A percentile compares a stretch with the other conserved stretches of the same genome.
Conservation (phyloP, 2,329 filamentous ascomycete genomes). For the Aspergillus ruber region DNA sequence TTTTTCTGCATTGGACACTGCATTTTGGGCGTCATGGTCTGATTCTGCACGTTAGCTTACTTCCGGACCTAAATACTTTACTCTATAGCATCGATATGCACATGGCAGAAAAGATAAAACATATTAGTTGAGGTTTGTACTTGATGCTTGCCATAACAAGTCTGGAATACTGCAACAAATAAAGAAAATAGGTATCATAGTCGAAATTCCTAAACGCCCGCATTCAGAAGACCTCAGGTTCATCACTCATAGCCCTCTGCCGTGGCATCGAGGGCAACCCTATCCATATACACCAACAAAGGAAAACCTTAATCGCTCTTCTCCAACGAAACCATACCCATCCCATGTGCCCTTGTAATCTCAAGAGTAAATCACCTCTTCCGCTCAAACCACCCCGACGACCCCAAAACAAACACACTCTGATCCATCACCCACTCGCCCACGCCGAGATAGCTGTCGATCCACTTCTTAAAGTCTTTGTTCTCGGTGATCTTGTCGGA, state of each 20-base stretch:
- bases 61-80: background rate
- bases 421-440: slow-evolving; percentile 99
- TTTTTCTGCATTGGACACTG: background rate
- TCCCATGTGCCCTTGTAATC: too few relatives aligned
- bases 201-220: too few relatives aligned
- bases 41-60: background rate
- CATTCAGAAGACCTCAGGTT: too few relatives aligned
- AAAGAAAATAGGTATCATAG: background rate
- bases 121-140: background rate
- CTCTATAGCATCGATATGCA: background rate
- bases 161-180: background rate
- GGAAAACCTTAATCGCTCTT: background rate
- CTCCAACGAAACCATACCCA: background rate
- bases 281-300: background rate
- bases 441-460: slow-evolving; percentile 86
- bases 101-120: background rate
- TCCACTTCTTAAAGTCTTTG: slow-evolving; percentile 77
- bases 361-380: slow-evolving; percentile 54
- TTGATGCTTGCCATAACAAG: background rate
- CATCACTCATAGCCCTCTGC: background rate
- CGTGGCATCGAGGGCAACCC: background rate
- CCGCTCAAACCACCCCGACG: slow-evolving; percentile 85
- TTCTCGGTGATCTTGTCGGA: slow-evolving; percentile 78
- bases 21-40: background rate
- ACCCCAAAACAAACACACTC: slow-evolving; percentile 83